phyloP scores from a whole-genome alignment of 2,329 filamentous ascomycete species.

The Colletotrichum neosansevieriae region DNA sequence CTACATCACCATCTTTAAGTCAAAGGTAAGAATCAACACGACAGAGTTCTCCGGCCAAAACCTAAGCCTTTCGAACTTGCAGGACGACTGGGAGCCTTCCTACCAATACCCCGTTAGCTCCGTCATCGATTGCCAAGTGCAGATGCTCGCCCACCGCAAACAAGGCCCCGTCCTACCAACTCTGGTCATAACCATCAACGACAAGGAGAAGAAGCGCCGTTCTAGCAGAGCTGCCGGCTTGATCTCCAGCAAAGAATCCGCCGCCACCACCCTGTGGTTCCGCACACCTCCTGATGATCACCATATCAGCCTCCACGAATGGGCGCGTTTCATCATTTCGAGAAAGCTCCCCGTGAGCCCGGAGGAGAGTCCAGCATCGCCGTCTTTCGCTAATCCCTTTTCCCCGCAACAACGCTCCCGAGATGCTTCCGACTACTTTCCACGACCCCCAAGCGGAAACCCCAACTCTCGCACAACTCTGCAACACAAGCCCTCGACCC shows the following conservation, averaged over 20 bases:
- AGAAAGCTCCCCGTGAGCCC: slow-evolving; percentile 60
- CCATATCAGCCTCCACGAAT: slow-evolving; percentile 67
- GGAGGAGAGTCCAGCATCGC: slow-evolving; percentile 65
- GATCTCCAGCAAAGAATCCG: slow-evolving; percentile 63
- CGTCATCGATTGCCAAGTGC: slow-evolving; percentile 69
- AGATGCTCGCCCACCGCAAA: slow-evolving; percentile 71
- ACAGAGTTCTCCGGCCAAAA: slow-evolving; percentile 20
- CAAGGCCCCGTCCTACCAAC: slow-evolving; percentile 71
- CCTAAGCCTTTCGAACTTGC: slow-evolving; percentile 39
- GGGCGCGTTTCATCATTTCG: slow-evolving; percentile 66
- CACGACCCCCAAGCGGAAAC: slow-evolving; percentile 59
- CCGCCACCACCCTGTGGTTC: slow-evolving; percentile 66
- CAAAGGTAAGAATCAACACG: slow-evolving; percentile 57
- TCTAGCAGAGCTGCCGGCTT: slow-evolving; percentile 73
- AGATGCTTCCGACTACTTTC: slow-evolving; percentile 56
- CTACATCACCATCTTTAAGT: slow-evolving; percentile 67
- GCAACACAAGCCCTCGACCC: slow-evolving; percentile 62
- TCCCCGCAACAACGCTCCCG: slow-evolving; percentile 51
- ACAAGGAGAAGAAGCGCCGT: slow-evolving; percentile 73
- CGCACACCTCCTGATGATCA: slow-evolving; percentile 65
- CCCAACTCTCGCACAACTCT: slow-evolving; percentile 53
- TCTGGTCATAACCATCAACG: slow-evolving; percentile 68
- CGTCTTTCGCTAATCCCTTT: slow-evolving; percentile 67
- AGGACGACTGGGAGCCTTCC: slow-evolving; percentile 67
- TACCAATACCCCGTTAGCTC: slow-evolving; percentile 65